Evolutionary conservation across 2,329 filamentous ascomycete genomes (phyloP).

Genomic region (Nemania sp.): DNA sequence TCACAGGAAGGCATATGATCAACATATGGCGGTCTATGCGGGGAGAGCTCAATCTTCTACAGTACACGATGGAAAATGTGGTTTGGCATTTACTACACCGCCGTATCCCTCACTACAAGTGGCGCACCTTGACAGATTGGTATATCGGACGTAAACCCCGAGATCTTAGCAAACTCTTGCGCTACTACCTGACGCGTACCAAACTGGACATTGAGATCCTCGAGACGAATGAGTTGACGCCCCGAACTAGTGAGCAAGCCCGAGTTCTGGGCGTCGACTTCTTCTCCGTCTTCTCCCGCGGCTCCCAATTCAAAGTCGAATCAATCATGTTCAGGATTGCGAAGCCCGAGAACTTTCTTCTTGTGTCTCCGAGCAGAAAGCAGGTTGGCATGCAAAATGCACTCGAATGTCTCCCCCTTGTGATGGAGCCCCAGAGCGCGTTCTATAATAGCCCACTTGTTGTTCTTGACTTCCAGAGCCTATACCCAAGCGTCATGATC

Average conservation of each 20-base stretch:
- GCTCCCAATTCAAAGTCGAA: slow-evolving; percentile 98
- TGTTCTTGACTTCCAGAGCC: slow-evolving; percentile 92
- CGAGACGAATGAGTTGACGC: slow-evolving; percentile 84
- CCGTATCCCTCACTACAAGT: slow-evolving; percentile 85
- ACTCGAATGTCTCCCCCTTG: slow-evolving; percentile 87
- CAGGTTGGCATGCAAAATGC: slow-evolving; percentile 95
- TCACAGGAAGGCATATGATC: slow-evolving; percentile 95
- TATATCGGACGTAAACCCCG: slow-evolving; percentile 69
- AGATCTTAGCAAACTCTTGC: slow-evolving; percentile 73
- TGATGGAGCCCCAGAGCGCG: slow-evolving; percentile 95
- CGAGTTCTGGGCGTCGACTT: slow-evolving; percentile 93
- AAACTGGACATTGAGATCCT: slow-evolving; percentile 88
- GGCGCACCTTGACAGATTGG: slow-evolving; percentile 79
- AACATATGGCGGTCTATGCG: slow-evolving; percentile 98
- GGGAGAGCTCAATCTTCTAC: slow-evolving; percentile 84
- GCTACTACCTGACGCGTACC: slow-evolving; percentile 76
- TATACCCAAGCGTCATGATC: slow-evolving; percentile 98
- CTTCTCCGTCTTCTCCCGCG: slow-evolving; percentile 91
- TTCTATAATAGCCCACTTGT: slow-evolving; percentile 90
- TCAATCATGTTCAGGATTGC: slow-evolving; percentile 98
- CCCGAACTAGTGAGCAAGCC: slow-evolving; percentile 91
- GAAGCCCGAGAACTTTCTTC: slow-evolving; percentile 91
- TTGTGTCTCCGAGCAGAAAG: slow-evolving; percentile 86
- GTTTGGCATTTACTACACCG: slow-evolving; percentile 87
- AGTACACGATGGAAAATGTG: slow-evolving; percentile 97